phyloP scores from a whole-genome alignment of 2,329 filamentous ascomycete genomes.

The Pseudogymnoascus sp. region DNA sequence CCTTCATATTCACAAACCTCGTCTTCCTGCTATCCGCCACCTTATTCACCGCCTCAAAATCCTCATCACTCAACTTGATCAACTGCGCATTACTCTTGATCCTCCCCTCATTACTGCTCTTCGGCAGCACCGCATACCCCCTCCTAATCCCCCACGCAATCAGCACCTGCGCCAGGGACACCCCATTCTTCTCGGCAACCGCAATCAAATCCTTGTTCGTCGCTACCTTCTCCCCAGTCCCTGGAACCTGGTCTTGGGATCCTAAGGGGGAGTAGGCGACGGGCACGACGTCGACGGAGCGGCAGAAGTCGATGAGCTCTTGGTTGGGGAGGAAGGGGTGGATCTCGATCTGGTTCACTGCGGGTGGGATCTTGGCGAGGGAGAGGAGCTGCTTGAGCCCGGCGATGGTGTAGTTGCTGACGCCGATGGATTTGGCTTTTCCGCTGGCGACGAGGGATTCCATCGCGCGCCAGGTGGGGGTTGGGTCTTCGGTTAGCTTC shows the following conservation, averaged over 20 bases:
- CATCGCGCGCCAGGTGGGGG: conserved; percentile 65
- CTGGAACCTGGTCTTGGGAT: conserved; percentile 54
- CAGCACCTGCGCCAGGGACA: conserved; percentile 52
- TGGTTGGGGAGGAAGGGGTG: conserved; percentile 67
- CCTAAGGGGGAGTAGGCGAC: conserved; percentile 64
- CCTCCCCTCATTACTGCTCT: conserved; percentile 59
- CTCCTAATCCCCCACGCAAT: conserved; percentile 65
- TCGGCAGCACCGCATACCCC: conserved; percentile 62
- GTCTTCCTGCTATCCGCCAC: conserved; percentile 59
- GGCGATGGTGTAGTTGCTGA: conserved; percentile 48
- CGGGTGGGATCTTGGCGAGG: conserved; percentile 38
- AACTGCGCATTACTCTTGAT: conserved; percentile 63
- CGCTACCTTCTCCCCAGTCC: conserved; percentile 56
- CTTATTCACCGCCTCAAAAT: conserved; percentile 46
- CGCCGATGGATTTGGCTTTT: conserved; percentile 49
- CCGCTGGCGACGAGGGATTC: conserved; percentile 54
- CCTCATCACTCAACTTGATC: conserved; percentile 53
- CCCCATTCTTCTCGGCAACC: conserved; percentile 56
- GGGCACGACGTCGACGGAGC: conserved; percentile 58
- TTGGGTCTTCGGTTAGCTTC: conserved; percentile 55
- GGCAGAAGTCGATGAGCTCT: conserved; percentile 61
- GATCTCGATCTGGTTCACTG: conserved; percentile 54
- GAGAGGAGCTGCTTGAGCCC: conserved; percentile 44
- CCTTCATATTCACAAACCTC: conserved; percentile 75
- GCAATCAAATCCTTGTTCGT: conserved; percentile 50